phyloP scores from a whole-genome alignment of 495 filamentous ascomycete species.

The Symbiotaphrina buchneri region DNA sequence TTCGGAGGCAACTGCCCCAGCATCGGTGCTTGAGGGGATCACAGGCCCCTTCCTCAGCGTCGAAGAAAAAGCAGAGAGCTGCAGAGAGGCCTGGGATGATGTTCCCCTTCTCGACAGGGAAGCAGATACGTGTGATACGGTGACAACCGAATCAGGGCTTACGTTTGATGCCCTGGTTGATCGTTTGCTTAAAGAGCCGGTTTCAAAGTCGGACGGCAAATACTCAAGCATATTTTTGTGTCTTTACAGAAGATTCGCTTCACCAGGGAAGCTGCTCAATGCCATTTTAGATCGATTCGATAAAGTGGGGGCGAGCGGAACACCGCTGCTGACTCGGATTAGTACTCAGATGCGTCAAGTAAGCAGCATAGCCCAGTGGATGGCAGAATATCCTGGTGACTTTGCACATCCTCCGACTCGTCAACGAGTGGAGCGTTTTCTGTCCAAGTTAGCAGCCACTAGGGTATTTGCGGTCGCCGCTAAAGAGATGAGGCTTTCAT shows the following conservation, averaged over 20 bases:
- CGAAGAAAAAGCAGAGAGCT: conserved; percentile 31
- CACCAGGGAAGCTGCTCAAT: conserved; percentile 51
- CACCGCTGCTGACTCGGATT: conserved; percentile 33
- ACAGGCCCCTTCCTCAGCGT: conserved; percentile 31
- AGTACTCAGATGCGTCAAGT: conserved; percentile 65
- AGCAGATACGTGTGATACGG: no score
- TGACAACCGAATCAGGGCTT: no score
- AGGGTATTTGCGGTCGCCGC: conserved; percentile 62
- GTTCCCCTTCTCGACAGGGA: conserved; percentile 33
- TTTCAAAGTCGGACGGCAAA: conserved; percentile 69
- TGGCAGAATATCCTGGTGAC: conserved; percentile 76
- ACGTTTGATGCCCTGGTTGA: conserved; percentile 81
- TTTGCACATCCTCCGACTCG: conserved; percentile 66
- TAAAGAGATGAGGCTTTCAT: conserved; percentile 51
- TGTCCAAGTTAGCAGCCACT: conserved; percentile 38
- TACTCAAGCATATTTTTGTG: conserved; percentile 75
- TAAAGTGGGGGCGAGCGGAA: conserved; percentile 24
- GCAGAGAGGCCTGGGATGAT: conserved; percentile 29
- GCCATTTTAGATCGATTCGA: conserved; percentile 54
- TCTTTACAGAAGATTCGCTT: conserved; percentile 84
- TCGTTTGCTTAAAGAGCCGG: conserved; percentile 52
- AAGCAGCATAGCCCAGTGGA: conserved; percentile 70
- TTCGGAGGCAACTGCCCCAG: background rate
- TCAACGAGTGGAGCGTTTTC: conserved; percentile 45
- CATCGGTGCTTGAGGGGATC: conserved; percentile 3